A percentile compares a stretch with the other conserved stretches of the same genome.
These are phyloP conservation scores for Coemansia sp. DNA, from an alignment of 371 early-diverging fungal species.

Conservation along the genomic window DNA sequence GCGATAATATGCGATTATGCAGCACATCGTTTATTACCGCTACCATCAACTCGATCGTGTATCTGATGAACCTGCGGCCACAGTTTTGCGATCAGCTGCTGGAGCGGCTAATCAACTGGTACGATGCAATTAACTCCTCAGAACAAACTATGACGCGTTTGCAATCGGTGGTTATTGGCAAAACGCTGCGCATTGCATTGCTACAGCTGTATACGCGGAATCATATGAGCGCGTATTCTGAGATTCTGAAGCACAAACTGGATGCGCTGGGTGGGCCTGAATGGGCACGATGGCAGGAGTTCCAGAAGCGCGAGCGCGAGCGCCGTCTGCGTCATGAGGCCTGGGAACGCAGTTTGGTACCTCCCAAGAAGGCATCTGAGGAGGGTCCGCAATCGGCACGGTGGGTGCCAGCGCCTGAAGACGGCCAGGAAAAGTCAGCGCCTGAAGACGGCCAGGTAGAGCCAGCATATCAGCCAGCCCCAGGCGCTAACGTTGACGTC, in stretches of 20 bases:
- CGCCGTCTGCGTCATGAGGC: constrained; percentile 15
- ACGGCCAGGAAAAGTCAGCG: constrained; percentile 12
- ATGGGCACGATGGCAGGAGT: constrained; percentile 43
- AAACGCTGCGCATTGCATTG: constrained; percentile 37
- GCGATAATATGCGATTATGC: constrained; percentile 35
- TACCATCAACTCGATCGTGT: constrained; percentile 36
- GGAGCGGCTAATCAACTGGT: constrained; percentile 36
- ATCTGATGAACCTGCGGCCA: constrained; percentile 41
- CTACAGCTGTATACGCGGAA: constrained; percentile 30
- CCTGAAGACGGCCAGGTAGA: constrained; percentile 13
- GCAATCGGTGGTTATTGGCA: constrained; percentile 31
- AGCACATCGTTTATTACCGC: constrained; percentile 46
- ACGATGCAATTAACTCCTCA: constrained; percentile 36
- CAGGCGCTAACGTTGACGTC: background rate
- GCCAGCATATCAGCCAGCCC: constrained; percentile 21
- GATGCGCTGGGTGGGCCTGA: constrained; percentile 40
- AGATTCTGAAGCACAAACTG: constrained; percentile 31
- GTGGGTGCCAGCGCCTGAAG: constrained; percentile 21
- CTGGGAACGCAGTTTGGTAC: constrained; percentile 8
- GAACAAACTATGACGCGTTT: constrained; percentile 33
- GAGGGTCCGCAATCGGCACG: constrained; percentile 4
- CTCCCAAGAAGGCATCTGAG: constrained; percentile 2
- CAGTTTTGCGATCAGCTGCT: constrained; percentile 37
- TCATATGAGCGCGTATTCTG: constrained; percentile 27
- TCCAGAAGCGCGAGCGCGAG: constrained; percentile 18